A percentile compares a stretch with the other conserved stretches of the same genome.
Conservation (phyloP, 768 basidiomycete genomes). For the Lanmaoa pseudosensibilis region DNA sequence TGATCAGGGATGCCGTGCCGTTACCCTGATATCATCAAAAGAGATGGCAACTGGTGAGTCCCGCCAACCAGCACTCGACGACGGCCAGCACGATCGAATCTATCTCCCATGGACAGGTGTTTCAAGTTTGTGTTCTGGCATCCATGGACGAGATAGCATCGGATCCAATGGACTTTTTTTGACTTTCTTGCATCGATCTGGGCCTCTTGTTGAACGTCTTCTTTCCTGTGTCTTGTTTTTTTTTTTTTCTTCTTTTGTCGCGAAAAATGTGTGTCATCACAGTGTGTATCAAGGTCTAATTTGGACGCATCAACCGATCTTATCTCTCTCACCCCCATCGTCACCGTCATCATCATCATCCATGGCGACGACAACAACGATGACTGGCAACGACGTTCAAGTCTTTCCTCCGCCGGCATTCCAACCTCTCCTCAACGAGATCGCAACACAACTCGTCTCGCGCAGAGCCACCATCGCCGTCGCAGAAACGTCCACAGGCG, state of each 20-base stretch:
- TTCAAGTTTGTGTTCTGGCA: background rate
- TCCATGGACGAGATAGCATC: background rate
- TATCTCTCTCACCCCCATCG: background rate
- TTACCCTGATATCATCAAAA: background rate
- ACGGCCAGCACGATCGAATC: background rate
- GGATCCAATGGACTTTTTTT: background rate
- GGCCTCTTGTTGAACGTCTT: background rate
- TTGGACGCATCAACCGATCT: background rate
- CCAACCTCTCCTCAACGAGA: background rate
- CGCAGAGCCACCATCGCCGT: background rate
- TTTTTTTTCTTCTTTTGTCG: background rate
- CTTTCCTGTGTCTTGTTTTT: background rate
- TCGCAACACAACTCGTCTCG: background rate
- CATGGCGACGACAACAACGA: background rate
- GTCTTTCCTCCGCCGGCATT: background rate
- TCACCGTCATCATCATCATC: background rate
- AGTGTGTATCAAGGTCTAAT: background rate
- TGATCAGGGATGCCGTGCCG: slow-evolving; percentile 13
- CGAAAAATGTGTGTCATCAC: background rate
- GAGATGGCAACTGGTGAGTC: background rate
- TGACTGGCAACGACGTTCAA: background rate
- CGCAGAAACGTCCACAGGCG: background rate
- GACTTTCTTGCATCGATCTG: no score
- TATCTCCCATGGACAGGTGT: slow-evolving; percentile 1
- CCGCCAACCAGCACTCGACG: background rate